phyloP scores from a whole-genome alignment of 768 basidiomycete genomes.

The Filobasidium floriforme region DNA sequence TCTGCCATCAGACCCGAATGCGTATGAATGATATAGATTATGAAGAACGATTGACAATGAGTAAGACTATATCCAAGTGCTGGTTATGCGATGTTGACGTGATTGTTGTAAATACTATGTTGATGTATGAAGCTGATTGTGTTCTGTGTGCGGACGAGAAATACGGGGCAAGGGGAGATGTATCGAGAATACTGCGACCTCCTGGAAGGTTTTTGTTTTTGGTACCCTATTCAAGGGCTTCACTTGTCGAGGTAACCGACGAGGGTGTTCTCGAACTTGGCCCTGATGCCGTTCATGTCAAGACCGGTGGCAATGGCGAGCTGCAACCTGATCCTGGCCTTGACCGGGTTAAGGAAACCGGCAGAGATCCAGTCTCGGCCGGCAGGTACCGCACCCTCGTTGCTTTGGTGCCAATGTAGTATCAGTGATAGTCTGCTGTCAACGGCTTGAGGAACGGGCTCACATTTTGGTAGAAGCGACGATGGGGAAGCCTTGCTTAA shows the following conservation, averaged over 20 bases:
- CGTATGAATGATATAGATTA: no score
- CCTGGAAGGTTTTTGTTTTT: no score
- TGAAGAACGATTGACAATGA: no score
- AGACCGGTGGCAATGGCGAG: constrained; percentile 29
- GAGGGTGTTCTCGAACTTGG: constrained; percentile 19
- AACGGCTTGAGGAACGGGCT: background rate
- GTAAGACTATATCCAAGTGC: no score
- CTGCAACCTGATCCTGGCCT: constrained; percentile 32
- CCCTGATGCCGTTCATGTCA: constrained; percentile 13
- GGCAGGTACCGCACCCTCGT: constrained; percentile 27
- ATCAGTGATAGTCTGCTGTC: background rate
- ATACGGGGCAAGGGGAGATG: no score
- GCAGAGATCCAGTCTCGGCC: constrained; percentile 27
- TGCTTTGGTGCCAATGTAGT: background rate
- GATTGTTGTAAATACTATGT: no score
- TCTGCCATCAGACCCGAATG: no score
- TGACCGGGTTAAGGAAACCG: constrained; percentile 31
- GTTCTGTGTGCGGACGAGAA: no score
- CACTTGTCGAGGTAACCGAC: constrained; percentile 12
- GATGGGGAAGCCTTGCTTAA: constrained; percentile 28
- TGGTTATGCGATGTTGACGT: no score
- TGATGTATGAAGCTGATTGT: no score
- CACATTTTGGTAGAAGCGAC: constrained; percentile 24
- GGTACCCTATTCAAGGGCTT: no score
- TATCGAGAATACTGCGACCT: no score